Evolutionary conservation across 2,329 filamentous ascomycete species (phyloP), one percentile per base, ranked within the genome.

Genomic region (Dothideomycetes sp.): DNA sequence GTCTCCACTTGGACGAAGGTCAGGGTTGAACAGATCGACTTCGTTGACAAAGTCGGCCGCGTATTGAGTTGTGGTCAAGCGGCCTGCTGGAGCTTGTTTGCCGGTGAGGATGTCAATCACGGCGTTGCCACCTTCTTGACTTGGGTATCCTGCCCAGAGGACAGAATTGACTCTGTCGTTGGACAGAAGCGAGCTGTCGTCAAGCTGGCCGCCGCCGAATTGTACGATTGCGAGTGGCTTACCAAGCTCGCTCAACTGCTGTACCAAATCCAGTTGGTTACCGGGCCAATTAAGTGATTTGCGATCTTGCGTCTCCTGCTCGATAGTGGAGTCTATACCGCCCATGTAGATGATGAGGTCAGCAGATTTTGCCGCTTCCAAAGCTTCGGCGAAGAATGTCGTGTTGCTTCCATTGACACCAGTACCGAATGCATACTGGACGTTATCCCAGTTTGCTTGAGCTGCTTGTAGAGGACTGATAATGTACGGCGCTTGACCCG

Each of bases 71-170:
- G 70, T 57, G 0, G 73, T 70, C 5, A 78, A 51, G 23, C 74
- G 61, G 1, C 71, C 75, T 5, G 72, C 74, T 1, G 71, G 71
- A 0, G 69, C 61, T 3, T 53, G 56, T 2, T 57, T 59, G 2
- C 75, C 75, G 5, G 64, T 68, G 20, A 79, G 48, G 39, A 78
- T 61, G 41, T 76, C 64, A 33, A 76, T 57, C 9, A 78, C 51
- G 0, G 74, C 76, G 8, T 58, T 56, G 2, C 76, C 76, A 9
- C 76, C 76, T 27, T 70, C 68, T 54, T 79, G 74, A 1, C 76
- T 74, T 0, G 76, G 75, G 40, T 75, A 78, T 0, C 74, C 72
- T 0, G 61, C 70, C 75, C 75, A 78, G 0, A 79, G 49, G 1
- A 79, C 52, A 0, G 70, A 64, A 18, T 62, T 65, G 41, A 78